Evolutionary conservation across 441 rosid species (phyloP).

Genomic region (Kokia cookei): DNA sequence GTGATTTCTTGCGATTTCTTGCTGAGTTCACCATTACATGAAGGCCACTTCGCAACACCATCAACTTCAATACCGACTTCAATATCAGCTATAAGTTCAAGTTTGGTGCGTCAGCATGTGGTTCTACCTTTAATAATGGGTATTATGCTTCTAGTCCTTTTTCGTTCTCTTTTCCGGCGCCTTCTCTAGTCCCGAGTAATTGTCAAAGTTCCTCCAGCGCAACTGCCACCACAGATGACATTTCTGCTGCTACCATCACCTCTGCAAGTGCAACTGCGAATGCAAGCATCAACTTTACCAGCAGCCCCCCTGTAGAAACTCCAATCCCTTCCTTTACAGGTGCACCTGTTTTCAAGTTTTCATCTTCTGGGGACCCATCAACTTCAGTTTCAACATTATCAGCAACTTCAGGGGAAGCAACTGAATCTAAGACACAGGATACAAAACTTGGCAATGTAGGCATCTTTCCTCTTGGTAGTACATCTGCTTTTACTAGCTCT

Average conservation of each 20-base stretch:
- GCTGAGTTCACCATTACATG: no score
- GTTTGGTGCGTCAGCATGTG: slow-evolving; percentile 24
- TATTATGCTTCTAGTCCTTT: slow-evolving; percentile 29
- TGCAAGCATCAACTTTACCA: slow-evolving; percentile 11
- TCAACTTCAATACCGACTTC: slow-evolving; percentile 26
- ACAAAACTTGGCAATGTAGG: slow-evolving; percentile 20
- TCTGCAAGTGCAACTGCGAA: slow-evolving; percentile 7
- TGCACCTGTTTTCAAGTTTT: slow-evolving; percentile 32
- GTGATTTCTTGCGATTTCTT: no score
- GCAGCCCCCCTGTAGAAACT: slow-evolving; percentile 11
- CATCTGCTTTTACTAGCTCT: slow-evolving; percentile 23
- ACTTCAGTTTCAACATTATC: slow-evolving; percentile 24
- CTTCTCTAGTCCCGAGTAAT: slow-evolving; percentile 11
- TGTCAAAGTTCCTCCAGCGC: no score
- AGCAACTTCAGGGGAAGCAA: slow-evolving; percentile 22
- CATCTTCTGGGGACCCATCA: slow-evolving; percentile 30
- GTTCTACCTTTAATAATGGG: slow-evolving; percentile 38
- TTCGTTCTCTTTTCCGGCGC: slow-evolving; percentile 19
- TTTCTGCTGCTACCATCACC: slow-evolving; percentile 18
- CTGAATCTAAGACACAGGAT: slow-evolving; percentile 35
- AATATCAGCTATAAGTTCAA: slow-evolving; percentile 31
- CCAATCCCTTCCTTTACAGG: slow-evolving; percentile 14
- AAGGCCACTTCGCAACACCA: no score
- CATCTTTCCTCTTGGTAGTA: slow-evolving; percentile 23
- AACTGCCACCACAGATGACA: no score